phyloP scores from a whole-genome alignment of 352 stramenopile species.

The Pythium pyrilobum region DNA sequence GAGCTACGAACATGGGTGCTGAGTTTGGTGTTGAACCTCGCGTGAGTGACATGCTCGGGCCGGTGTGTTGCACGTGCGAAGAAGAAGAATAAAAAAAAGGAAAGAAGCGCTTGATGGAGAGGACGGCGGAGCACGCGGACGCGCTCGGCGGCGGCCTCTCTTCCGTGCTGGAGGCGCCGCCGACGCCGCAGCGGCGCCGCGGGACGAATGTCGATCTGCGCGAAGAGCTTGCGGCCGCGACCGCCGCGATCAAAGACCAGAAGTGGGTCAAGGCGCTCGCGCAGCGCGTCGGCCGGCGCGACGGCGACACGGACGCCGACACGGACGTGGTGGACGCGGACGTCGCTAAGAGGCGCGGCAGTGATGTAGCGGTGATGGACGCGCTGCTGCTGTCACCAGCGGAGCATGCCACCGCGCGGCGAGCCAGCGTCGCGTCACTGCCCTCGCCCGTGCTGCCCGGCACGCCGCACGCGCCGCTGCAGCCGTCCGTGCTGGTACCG shows the following conservation, averaged over 20 bases:
- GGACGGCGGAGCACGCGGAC: background rate
- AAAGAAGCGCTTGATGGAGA: conserved; percentile 14
- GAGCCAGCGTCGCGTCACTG: no score
- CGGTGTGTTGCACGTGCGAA: background rate
- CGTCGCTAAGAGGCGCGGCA: background rate
- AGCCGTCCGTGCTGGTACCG: conserved; percentile 55
- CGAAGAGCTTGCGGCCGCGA: conserved; percentile 53
- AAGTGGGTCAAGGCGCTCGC: conserved; percentile 63
- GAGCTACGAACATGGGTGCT: background rate
- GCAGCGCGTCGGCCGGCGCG: conserved; percentile 21
- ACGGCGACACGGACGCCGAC: conserved; percentile 11
- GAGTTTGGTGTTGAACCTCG: conserved; percentile 7
- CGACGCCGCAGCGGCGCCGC: conserved; percentile 22
- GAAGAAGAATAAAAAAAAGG: conserved; percentile 14
- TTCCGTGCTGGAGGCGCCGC: conserved; percentile 12
- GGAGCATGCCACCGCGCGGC: no score
- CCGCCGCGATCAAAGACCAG: conserved; percentile 43
- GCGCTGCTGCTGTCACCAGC: no score
- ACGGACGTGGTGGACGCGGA: conserved; percentile 6
- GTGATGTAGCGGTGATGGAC: background rate
- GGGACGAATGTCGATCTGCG: conserved; percentile 51
- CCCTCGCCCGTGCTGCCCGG: no score
- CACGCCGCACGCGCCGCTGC: background rate
- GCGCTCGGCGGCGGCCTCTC: conserved; percentile 3
- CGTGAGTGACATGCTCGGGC: conserved; percentile 2